Percentiles rank a stretch among this genome's conserved stretches.
Conservation (phyloP, 148 eudicot species). For the Fagopyrum tataricum region DNA sequence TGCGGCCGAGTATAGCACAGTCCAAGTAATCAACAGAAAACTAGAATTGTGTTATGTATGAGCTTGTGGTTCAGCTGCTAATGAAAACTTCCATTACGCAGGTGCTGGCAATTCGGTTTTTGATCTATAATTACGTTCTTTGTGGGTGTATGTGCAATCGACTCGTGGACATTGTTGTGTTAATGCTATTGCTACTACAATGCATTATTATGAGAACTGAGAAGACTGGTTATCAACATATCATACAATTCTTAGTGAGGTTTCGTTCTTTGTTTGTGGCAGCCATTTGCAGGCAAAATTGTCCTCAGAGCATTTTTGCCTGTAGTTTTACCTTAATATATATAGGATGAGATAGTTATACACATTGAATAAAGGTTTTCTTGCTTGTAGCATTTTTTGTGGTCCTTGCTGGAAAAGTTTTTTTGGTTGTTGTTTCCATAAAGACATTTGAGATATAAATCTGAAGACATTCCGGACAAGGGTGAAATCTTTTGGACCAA, state of each 20-base stretch:
- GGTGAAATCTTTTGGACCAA: too few species aligned
- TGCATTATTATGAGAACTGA: not conserved
- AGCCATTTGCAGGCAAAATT: slow-evolving; percentile 7
- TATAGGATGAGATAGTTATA: slow-evolving; percentile 7
- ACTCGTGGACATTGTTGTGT: slow-evolving; percentile 8
- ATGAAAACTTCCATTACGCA: slow-evolving; percentile 3
- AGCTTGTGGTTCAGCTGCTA: not conserved
- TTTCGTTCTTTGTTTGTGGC: not conserved
- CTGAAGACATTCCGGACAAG: too few species aligned
- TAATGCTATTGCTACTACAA: not conserved
- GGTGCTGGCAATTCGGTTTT: slow-evolving; percentile 3
- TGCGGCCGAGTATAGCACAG: not conserved
- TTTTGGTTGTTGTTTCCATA: not conserved
- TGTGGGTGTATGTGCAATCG: not conserved
- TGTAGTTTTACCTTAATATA: not conserved
- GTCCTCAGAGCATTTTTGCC: not conserved
- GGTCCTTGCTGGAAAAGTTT: not conserved
- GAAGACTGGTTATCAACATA: not conserved
- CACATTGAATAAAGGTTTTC: slow-evolving; percentile 5
- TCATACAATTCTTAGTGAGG: not conserved
- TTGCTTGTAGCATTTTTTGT: slow-evolving; percentile 6
- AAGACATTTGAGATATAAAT: too few species aligned
- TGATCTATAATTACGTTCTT: not conserved
- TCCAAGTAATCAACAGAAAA: not conserved
- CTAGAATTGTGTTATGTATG: not conserved